phyloP scores from a whole-genome alignment of 2,329 filamentous ascomycete genomes.

The Neurospora crassa region DNA sequence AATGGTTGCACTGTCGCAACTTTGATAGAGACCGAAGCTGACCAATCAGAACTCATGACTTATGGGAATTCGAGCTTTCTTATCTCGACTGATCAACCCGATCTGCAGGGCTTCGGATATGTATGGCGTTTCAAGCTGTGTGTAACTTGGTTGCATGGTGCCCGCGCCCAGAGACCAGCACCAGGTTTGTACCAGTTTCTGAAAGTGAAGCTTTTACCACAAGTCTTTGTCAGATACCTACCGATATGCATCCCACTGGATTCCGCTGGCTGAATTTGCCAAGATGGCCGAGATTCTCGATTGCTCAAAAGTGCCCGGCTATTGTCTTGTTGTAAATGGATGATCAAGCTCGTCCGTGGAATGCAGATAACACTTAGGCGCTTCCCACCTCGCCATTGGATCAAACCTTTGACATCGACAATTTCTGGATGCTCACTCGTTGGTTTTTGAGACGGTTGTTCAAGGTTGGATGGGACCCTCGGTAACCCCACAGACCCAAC shows the following conservation, averaged over 20 bases:
- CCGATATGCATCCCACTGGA: not conserved
- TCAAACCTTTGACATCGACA: not conserved
- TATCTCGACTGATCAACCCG: not conserved
- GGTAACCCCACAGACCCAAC: not conserved
- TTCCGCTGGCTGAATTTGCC: not conserved
- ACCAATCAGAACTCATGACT: not conserved
- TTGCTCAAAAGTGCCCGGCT: not conserved
- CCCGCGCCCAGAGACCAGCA: not conserved
- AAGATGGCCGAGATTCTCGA: not conserved
- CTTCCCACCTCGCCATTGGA: not conserved
- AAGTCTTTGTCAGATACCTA: not conserved
- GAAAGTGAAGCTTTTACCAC: not conserved
- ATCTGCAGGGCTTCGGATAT: not conserved
- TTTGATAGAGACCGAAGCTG: not conserved
- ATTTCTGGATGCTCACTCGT: not conserved
- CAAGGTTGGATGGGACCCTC: not conserved
- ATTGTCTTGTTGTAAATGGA: not conserved
- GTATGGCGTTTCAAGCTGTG: not conserved
- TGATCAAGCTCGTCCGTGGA: not conserved
- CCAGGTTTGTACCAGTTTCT: not conserved
- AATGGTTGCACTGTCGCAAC: not conserved
- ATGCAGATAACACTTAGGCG: too few relatives aligned
- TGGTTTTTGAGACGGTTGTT: not conserved
- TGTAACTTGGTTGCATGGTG: not conserved
- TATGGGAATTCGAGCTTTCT: not conserved